Base-by-base conservation (phyloP, 495 filamentous ascomycete genomes). In the Trichoderma orchidacearum region DNA sequence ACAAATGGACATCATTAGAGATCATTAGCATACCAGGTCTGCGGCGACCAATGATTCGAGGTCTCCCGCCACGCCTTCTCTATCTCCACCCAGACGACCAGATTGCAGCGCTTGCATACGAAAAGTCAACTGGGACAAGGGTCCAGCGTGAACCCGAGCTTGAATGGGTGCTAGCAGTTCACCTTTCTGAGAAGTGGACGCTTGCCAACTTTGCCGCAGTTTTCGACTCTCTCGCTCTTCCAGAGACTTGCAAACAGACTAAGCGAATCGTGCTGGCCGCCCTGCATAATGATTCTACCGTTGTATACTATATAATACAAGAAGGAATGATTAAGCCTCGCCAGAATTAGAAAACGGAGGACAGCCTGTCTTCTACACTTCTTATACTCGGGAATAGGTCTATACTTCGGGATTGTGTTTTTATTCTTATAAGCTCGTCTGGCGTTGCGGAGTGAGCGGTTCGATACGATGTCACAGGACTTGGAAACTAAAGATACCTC, bases 1-100 rank as follows among this genome's bases (percentile, higher is more conserved):
- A 95, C 67, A 76, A 85, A 60, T 98, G 93, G 93, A 85, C 84
- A 9, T 73, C 71, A 17, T 75, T 95, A 38, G 68, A 76, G 52
- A 70, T 81, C 28, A 83, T 91, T 70, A 79, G 78, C 17, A 53
- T 63, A 53, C 54, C 58, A 51, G 72, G 84, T 3, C 75, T 78
- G 5, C 73, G 18, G 41, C 41, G 83, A 32, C 85, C 82, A 1
- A 67, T 98, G 59, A 75, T 98, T 51, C 88, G 89, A 5, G 93
- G 93, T 5, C 75, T 95, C n/a, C 91, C 93, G 7, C 90, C 93
- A 5, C 80, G 85, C 52, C 80, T 83, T 5, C 77, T 95, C 23
- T 97, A 98, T 71, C 79, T 87, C 54, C 91, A 98, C 68, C 93
- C 93, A 5, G 93, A 96, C 68, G 88, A 94, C 69, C 90, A 95